Evolutionary conservation across 192 early-diverging fungal genomes (phyloP).

Genomic region (Linnemannia hyalina): DNA sequence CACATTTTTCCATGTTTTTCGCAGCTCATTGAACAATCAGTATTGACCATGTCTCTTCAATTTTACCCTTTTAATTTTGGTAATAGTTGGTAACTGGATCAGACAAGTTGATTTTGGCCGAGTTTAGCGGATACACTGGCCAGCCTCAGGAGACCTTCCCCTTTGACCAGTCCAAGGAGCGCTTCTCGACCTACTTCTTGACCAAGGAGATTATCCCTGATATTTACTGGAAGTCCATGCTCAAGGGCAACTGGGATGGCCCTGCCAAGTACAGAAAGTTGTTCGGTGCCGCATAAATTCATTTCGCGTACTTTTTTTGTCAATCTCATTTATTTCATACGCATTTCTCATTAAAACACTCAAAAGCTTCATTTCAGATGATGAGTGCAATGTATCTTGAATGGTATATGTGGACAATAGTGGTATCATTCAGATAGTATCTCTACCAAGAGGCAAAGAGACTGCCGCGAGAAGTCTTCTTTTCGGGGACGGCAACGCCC

Average conservation of each 20-base stretch:
- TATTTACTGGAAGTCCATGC: constrained; percentile 86
- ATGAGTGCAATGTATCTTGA: not conserved
- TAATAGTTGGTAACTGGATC: constrained; percentile 72
- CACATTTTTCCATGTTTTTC: not conserved
- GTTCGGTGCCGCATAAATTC: constrained; percentile 47
- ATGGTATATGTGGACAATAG: not conserved
- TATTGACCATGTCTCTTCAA: not conserved
- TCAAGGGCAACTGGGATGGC: constrained; percentile 85
- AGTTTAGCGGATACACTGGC: constrained; percentile 85
- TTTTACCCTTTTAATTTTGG: not conserved
- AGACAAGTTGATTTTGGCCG: constrained; percentile 86
- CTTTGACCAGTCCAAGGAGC: constrained; percentile 82
- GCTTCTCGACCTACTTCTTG: constrained; percentile 75
- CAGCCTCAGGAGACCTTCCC: constrained; percentile 86
- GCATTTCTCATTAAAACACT: constrained; percentile 3
- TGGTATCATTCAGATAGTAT: not conserved
- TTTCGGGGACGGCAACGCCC: not conserved
- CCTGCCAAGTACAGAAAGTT: constrained; percentile 73
- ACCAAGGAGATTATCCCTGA: constrained; percentile 83
- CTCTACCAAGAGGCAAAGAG: constrained; percentile 34
- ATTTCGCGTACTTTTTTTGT: not conserved
- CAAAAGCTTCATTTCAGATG: not conserved
- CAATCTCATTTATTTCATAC: not conserved
- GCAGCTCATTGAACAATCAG: not conserved
- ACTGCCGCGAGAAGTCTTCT: constrained; percentile 13